Conservation (phyloP, 2,329 filamentous ascomycete species). For the Ophiostoma montium region DNA sequence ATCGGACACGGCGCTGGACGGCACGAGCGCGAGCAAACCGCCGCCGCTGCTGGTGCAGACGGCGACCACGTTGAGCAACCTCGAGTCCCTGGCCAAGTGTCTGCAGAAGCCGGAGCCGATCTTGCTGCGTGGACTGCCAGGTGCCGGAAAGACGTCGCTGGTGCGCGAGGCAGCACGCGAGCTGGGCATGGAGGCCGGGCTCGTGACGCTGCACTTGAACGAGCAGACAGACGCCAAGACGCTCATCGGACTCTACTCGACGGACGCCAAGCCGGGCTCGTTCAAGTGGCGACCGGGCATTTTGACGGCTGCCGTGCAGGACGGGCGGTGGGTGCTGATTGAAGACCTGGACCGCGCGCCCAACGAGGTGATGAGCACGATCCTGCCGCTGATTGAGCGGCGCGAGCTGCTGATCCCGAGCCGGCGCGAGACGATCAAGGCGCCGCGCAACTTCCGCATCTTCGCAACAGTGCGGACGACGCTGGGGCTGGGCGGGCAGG, state of each 20-base stretch:
- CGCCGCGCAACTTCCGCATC: conserved; percentile 73
- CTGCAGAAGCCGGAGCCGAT: conserved; percentile 58
- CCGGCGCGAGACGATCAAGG: conserved; percentile 71
- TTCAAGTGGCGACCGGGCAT: conserved; percentile 90
- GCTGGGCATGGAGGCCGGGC: conserved; percentile 62
- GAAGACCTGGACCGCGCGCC: conserved; percentile 94
- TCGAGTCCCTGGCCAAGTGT: conserved; percentile 52
- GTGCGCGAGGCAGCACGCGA: conserved; percentile 69
- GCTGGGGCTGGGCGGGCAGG: conserved; percentile 50
- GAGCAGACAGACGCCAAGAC: conserved; percentile 98
- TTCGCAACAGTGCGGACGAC: conserved; percentile 81
- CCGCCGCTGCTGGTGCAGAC: conserved; percentile 51
- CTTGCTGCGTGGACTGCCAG: conserved; percentile 67
- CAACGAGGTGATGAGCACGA: conserved; percentile 83
- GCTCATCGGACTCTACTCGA: conserved; percentile 86
- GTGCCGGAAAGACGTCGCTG: conserved; percentile 80
- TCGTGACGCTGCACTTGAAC: conserved; percentile 92
- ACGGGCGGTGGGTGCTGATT: conserved; percentile 93
- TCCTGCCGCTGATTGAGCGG: conserved; percentile 83
- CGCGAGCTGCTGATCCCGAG: conserved; percentile 84
- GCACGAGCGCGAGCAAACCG: conserved; percentile 9
- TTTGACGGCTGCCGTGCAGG: conserved; percentile 80
- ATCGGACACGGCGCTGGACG: conserved; percentile 17
- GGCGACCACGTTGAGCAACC: conserved; percentile 56
- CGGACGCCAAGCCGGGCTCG: conserved; percentile 71